A percentile compares a stretch with the other conserved stretches of the same genome.
Conservation (phyloP, 2,329 filamentous ascomycete genomes). For the Pseudocercospora cruenta region DNA sequence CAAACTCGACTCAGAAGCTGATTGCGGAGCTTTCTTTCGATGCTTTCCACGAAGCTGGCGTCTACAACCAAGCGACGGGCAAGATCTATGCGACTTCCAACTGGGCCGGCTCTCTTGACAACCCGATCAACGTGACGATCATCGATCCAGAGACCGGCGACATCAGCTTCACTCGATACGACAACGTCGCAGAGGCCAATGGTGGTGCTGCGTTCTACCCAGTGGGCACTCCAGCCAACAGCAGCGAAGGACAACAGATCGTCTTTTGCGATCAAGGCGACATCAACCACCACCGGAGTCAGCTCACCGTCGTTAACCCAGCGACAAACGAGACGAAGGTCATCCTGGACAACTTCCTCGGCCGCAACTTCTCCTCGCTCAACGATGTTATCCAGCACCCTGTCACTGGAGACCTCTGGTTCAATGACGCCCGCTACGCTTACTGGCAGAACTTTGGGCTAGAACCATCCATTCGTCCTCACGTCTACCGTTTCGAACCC, state of each 20-base stretch:
- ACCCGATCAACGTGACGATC: slow-evolving; percentile 42
- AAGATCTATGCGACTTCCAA: slow-evolving; percentile 50
- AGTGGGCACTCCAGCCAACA: slow-evolving; percentile 34
- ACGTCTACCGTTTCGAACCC: slow-evolving; percentile 62
- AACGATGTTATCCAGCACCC: slow-evolving; percentile 62
- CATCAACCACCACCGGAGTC: slow-evolving; percentile 28
- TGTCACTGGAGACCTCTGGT: slow-evolving; percentile 61
- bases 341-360: slow-evolving; percentile 63
- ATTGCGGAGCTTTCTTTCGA: slow-evolving; percentile 32
- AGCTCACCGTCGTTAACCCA: slow-evolving; percentile 36
- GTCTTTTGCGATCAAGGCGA: slow-evolving; percentile 41
- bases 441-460: slow-evolving; percentile 53
- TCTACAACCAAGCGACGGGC: slow-evolving; percentile 42
- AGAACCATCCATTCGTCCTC: slow-evolving; percentile 55
- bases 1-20: slow-evolving; percentile 35
- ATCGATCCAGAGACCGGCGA: slow-evolving; percentile 36
- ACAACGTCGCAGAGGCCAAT: slow-evolving; percentile 36
- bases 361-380: slow-evolving; percentile 64
- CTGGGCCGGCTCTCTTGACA: slow-evolving; percentile 36
- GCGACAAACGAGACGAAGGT: slow-evolving; percentile 32
- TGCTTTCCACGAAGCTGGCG: slow-evolving; percentile 47
- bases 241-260: slow-evolving; percentile 38
- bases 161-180: slow-evolving; percentile 35
- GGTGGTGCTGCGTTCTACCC: slow-evolving; percentile 39
- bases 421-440: slow-evolving; percentile 65